phyloP scores from a whole-genome alignment of 2,329 filamentous ascomycete genomes.

The Zasmidium cellare region DNA sequence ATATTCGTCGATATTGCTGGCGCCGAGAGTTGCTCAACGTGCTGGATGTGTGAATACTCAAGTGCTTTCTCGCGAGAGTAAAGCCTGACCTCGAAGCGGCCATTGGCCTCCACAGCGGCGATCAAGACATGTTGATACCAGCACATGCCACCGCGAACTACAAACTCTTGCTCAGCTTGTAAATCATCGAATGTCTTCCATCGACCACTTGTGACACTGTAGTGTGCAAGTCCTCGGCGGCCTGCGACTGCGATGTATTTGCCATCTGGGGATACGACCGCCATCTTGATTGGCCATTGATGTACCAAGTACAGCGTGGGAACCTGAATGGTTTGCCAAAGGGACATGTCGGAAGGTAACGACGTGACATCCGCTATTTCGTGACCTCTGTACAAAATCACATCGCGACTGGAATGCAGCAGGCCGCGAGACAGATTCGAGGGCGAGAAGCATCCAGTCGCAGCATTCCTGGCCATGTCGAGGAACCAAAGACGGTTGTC shows the following conservation, averaged over 20 bases:
- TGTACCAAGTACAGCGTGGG: slow-evolving; percentile 81
- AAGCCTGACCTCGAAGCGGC: slow-evolving; percentile 77
- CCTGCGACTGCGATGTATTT: slow-evolving; percentile 97
- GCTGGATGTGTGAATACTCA: slow-evolving; percentile 70
- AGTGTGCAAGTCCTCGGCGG: slow-evolving; percentile 85
- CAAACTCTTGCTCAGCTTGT: slow-evolving; percentile 82
- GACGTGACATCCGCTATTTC: slow-evolving; percentile 87
- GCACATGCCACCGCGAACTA: slow-evolving; percentile 93
- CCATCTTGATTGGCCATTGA: slow-evolving; percentile 89
- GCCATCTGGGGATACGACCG: slow-evolving; percentile 86
- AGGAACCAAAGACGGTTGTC: slow-evolving; percentile 82
- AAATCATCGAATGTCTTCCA: slow-evolving; percentile 93
- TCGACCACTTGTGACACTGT: slow-evolving; percentile 87
- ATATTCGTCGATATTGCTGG: slow-evolving; percentile 88
- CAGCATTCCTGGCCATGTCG: slow-evolving; percentile 92
- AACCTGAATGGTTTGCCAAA: slow-evolving; percentile 93
- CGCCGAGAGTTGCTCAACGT: slow-evolving; percentile 74
- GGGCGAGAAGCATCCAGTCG: slow-evolving; percentile 86
- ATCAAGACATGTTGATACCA: slow-evolving; percentile 97
- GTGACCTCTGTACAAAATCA: slow-evolving; percentile 92
- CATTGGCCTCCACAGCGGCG: slow-evolving; percentile 83
- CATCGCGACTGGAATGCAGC: slow-evolving; percentile 80
- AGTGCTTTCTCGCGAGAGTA: slow-evolving; percentile 85
- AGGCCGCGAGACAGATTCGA: slow-evolving; percentile 88
- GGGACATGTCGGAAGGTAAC: slow-evolving; percentile 84